These are phyloP conservation scores for Exobasidium cylindrosporum DNA, from an alignment of 1,284 basidiomycete species.

Conservation along the genomic window DNA sequence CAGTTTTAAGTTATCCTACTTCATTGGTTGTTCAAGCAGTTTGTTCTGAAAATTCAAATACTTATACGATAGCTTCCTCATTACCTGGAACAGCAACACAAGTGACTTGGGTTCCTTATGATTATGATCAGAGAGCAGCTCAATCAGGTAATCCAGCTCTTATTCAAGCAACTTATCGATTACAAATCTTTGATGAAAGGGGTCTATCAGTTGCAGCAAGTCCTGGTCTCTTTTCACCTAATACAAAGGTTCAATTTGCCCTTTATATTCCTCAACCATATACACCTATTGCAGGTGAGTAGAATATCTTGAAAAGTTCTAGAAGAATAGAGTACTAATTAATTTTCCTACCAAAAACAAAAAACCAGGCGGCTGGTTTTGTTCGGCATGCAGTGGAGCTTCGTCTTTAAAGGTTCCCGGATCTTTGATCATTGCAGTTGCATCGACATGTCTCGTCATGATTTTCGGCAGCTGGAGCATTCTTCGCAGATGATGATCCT, in stretches of 20 bases:
- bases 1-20: constrained; percentile 35
- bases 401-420: background rate
- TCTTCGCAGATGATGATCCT: background rate
- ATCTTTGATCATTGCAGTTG: background rate
- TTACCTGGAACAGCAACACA: constrained; percentile 42
- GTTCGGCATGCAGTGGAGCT: constrained; percentile 4
- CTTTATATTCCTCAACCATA: constrained; percentile 53
- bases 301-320: background rate
- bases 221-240: constrained; percentile 43
- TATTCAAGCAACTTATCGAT: constrained; percentile 47
- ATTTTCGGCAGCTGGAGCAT: background rate
- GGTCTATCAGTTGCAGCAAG: constrained; percentile 27
- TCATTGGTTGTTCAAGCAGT: constrained; percentile 45
- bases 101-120: constrained; percentile 50
- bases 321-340: background rate
- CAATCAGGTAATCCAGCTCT: constrained; percentile 37
- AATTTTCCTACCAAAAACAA: background rate
- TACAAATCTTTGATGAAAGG: constrained; percentile 49
- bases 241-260: constrained; percentile 48
- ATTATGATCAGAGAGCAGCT: constrained; percentile 37
- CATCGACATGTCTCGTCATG: background rate
- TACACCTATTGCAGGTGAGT: constrained; percentile 44
- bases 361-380: constrained; percentile 9
- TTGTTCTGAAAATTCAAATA: constrained; percentile 48
- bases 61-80: constrained; percentile 45